These are phyloP conservation scores for Dendrobium huoshanense DNA, from an alignment of 106 monocot species.

Conservation along the genomic window DNA sequence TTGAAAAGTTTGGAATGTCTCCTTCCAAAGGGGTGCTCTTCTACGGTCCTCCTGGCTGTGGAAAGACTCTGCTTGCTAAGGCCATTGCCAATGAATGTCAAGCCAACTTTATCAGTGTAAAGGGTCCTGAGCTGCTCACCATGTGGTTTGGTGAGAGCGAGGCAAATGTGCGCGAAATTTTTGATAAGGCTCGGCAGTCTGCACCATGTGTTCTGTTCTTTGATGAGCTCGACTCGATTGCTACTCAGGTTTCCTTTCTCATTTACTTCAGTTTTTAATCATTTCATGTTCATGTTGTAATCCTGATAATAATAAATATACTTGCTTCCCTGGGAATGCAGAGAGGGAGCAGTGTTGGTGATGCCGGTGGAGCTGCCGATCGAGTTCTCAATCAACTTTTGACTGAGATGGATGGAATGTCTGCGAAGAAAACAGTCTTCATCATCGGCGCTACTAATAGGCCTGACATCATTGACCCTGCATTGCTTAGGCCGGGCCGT, in stretches of 20 bases:
- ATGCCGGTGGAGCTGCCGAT: slow-evolving; percentile 89
- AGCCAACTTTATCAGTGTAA: slow-evolving; percentile 92
- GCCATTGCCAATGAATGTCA: slow-evolving; percentile 97
- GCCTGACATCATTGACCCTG: slow-evolving; percentile 91
- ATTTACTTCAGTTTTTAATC: neutral
- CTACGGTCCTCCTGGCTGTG: slow-evolving; percentile 91
- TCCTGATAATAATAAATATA: neutral
- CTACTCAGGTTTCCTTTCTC: slow-evolving; percentile 59
- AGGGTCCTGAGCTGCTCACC: slow-evolving; percentile 86
- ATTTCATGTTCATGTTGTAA: neutral
- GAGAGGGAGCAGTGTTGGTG: slow-evolving; percentile 87
- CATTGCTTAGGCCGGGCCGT: slow-evolving; percentile 79
- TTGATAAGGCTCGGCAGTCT: slow-evolving; percentile 82
- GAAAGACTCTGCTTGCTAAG: slow-evolving; percentile 84
- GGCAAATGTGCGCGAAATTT: slow-evolving; percentile 88
- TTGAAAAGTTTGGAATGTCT: slow-evolving; percentile 95
- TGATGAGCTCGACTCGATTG: slow-evolving; percentile 91
- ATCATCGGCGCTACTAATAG: slow-evolving; percentile 92
- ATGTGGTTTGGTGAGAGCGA: slow-evolving; percentile 99
- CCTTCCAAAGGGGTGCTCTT: slow-evolving; percentile 93
- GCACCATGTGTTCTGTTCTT: slow-evolving; percentile 92
- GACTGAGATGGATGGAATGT: slow-evolving; percentile 96
- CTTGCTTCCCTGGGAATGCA: slow-evolving; percentile 12
- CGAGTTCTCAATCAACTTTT: slow-evolving; percentile 84
- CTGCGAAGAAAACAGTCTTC: slow-evolving; percentile 84